Base-by-base conservation (phyloP, 2,329 filamentous ascomycete species). In the Aspergillus neotritici region DNA sequence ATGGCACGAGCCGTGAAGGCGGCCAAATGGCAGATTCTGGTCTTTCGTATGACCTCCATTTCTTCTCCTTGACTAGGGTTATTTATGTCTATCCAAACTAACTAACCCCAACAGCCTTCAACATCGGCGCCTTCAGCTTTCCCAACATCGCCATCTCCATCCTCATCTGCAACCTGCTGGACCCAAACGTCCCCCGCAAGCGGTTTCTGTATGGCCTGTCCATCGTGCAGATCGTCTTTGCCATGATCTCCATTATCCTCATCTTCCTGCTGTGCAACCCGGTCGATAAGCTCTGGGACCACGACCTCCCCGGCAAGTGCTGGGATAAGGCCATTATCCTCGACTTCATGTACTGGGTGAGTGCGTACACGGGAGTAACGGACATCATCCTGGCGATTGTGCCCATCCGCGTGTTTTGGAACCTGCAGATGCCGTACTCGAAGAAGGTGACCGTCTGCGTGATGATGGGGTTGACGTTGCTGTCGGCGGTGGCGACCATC, bases 101-200 rank as follows among this genome's bases (percentile, higher is more conserved):
- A 39, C 21, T n/a, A n/a, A 14, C 12, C 15, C 8, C 32, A 13
- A 28, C 15, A 53, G 45, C 54, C 2, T 58, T 59, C 39, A 58
- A 59, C 31, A 61, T 60, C 25, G 55, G 56, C 48, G 28, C 56
- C 14, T 61, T 54, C 38, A 59, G 56, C 40, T 59, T 60, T 32
- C 58, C 57, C 28, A 60, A 60, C 41, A 58, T 60, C 38, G 52
- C 55, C 12, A 59, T 59, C 45, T 48, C 57, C 5, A 57, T 60
- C 14, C 50, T 60, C 12, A 46, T 59, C 30, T 48, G 44, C 14
- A 38, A 58, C 31, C 48, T 61, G 3, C 51, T 61, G 1, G 57
- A 59, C 32, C 57, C 53, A 5, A 56, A 60, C 31, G 40, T 43
- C 3, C 34, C 44, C 3, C 52, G 58, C 30, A 40, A 49, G 3